Conservation (phyloP, 495 filamentous ascomycete genomes). For the Tuber magnatum region DNA sequence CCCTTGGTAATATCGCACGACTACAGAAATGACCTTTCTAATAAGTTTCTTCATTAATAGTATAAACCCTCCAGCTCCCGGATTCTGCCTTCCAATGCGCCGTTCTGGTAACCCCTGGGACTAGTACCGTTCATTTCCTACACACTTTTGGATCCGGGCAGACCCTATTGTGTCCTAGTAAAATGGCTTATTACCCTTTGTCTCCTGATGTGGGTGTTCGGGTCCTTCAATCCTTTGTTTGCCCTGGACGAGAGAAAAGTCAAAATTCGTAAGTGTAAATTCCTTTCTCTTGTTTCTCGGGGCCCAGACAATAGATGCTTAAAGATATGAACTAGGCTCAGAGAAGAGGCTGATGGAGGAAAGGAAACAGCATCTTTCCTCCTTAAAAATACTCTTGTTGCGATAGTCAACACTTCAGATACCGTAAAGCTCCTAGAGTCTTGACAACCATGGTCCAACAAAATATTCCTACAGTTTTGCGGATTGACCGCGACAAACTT, state of each 20-base stretch:
- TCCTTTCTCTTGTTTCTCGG: not conserved
- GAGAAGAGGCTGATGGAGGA: not conserved
- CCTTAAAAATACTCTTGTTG: not conserved
- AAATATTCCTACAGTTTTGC: not conserved
- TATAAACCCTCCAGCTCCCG: not conserved
- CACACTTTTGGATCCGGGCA: not conserved
- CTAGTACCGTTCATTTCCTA: not conserved
- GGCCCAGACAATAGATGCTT: not conserved
- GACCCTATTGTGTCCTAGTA: not conserved
- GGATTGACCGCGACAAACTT: not conserved
- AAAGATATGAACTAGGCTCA: slow-evolving; percentile 2
- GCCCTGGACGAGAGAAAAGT: not conserved
- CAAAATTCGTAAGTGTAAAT: not conserved
- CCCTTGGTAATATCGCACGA: not conserved
- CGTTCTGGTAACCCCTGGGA: not conserved
- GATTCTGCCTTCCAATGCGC: not conserved
- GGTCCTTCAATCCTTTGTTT: not conserved
- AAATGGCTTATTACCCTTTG: slow-evolving; percentile 1
- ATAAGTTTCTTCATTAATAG: not conserved
- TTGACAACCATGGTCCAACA: not conserved
- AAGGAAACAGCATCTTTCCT: not conserved
- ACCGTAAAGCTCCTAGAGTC: not conserved
- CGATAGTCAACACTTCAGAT: not conserved
- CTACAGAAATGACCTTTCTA: not conserved
- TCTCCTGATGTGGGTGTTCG: not conserved